Base-by-base conservation (phyloP, 257 asterid species). In the Solanum medicagineum region DNA sequence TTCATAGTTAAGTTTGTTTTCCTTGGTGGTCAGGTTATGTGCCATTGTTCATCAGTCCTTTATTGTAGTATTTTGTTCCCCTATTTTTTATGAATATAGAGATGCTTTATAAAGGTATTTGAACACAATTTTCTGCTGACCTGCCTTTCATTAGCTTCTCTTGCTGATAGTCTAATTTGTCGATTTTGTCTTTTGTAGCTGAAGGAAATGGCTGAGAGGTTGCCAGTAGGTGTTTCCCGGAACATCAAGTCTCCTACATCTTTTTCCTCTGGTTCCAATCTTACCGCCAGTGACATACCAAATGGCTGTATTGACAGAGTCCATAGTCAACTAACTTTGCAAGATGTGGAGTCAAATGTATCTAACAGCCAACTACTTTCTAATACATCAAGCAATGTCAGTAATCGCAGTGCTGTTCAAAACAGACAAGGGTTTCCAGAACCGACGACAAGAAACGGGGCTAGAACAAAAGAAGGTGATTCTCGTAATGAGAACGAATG, bases 201-300 rank as follows among this genome's bases (percentile, higher is more conserved):
- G 81, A 96, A 96, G 92, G 99, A 96, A 88, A 94, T 96, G 98
- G 99, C 99, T 80, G 99, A 96, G 88, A 93, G 95, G 88, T 90
- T 95, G 84, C 99, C 99, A n/a, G 97, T 96, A 87, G 99, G 98
- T 87, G 92, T 97, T 73, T 90, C 95, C 47, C 94, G 93, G 88
- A 94, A 88, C 89, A 86, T 89, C 87, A 95, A 89, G 90, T 91
- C 98, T 83, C 95, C 92, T n/a, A 87, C 97, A 86, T 90, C 93
- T 70, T 83, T 89, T 85, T 88, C 95, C 54, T 80, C 87, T 74
- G 88, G 80, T 44, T 89, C 93, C 86, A 88, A 88, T 87, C 85
- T 90, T 77, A 86, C 87, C 73, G 81, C 92, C 44, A 84, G 70
- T 89, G 97, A 94, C 84, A 80, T 88, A 82, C 84, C 94, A 89